Conservation (phyloP, 768 basidiomycete genomes). For the Trametes cinnabarina region DNA sequence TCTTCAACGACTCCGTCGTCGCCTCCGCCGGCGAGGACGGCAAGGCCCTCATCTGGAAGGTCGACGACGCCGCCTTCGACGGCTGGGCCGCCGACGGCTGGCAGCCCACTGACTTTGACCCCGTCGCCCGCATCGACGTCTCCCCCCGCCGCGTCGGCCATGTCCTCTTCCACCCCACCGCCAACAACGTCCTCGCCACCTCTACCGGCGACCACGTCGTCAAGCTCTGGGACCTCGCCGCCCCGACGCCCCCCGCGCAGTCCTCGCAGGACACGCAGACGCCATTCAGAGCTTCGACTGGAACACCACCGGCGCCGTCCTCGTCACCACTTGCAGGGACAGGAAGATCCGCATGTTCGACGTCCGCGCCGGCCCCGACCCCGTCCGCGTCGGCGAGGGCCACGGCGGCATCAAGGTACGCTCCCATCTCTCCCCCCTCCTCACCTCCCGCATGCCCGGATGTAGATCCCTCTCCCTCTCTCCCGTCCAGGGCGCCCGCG, state of each 20-base stretch:
- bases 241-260: constrained; percentile 61
- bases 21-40: constrained; percentile 95
- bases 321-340: constrained; percentile 91
- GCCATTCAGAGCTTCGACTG: constrained; percentile 85
- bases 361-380: constrained; percentile 75
- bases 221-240: constrained; percentile 88
- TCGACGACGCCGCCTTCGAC: constrained; percentile 64
- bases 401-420: constrained; percentile 82
- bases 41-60: constrained; percentile 89
- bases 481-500: constrained; percentile 63
- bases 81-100: constrained; percentile 89
- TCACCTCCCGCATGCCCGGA: no score
- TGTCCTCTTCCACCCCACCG: constrained; percentile 91
- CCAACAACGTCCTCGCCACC: constrained; percentile 79
- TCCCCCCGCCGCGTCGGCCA: constrained; percentile 91
- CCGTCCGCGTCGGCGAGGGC: constrained; percentile 80
- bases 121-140: constrained; percentile 75
- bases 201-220: constrained; percentile 83
- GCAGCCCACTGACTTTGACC: constrained; percentile 80
- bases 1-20: constrained; percentile 85
- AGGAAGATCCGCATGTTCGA: constrained; percentile 92
- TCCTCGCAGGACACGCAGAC: constrained; percentile 77
- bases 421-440: no score
- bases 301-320: constrained; percentile 72
- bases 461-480: no score